Evolutionary conservation across 1,139 yeast genomes (phyloP).

Genomic region (Debaryomyces psychrophilus): DNA sequence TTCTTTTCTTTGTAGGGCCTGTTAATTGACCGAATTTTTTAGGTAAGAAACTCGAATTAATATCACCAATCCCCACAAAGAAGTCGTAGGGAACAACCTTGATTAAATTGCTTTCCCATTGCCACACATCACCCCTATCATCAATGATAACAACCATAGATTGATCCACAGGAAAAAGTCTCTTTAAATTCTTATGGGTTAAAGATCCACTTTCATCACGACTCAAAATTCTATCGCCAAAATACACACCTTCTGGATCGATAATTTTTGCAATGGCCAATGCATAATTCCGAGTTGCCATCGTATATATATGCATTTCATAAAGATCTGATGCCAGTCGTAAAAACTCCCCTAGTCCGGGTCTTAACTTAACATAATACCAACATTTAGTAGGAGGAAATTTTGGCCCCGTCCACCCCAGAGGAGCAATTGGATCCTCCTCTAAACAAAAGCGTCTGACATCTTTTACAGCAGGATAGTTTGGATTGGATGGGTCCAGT

Average conservation of each 20-base stretch:
- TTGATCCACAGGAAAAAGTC: slow-evolving; percentile 94
- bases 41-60: slow-evolving; percentile 89
- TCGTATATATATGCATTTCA: slow-evolving; percentile 94
- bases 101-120: slow-evolving; percentile 89
- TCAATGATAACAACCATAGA: slow-evolving; percentile 96
- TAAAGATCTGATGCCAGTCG: slow-evolving; percentile 63
- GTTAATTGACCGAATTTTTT: slow-evolving; percentile 69
- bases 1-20: slow-evolving; percentile 70
- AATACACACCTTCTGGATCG: slow-evolving; percentile 84
- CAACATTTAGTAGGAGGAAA: slow-evolving; percentile 66
- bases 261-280: slow-evolving; percentile 85
- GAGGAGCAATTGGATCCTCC: slow-evolving; percentile 69
- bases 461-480: slow-evolving; percentile 80
- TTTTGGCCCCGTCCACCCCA: slow-evolving; percentile 59
- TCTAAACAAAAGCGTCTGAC: slow-evolving; percentile 76
- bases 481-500: slow-evolving; percentile 80
- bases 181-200: slow-evolving; percentile 82
- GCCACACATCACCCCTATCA: slow-evolving; percentile 99
- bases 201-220: slow-evolving; percentile 95
- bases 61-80: slow-evolving; percentile 97
- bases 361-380: slow-evolving; percentile 92
- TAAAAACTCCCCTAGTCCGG: slow-evolving; percentile 78
- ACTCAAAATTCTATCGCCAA: slow-evolving; percentile 88
- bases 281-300: slow-evolving; percentile 98
- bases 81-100: slow-evolving; percentile 95